Evolutionary conservation across 2,329 filamentous ascomycete species (phyloP).

Genomic region (Colletotrichum acutatum): DNA sequence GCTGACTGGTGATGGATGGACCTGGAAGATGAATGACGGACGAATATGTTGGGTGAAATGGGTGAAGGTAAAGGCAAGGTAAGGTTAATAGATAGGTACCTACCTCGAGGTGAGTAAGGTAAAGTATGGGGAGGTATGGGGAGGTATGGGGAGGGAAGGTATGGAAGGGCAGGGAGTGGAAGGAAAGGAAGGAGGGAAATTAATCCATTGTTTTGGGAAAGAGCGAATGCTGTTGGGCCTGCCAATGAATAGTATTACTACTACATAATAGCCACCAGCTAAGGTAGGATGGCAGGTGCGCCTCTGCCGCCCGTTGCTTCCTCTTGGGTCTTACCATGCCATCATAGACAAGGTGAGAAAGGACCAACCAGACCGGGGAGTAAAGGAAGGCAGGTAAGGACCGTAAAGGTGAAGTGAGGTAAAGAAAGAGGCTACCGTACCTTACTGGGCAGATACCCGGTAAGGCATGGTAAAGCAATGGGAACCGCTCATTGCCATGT

Average conservation of each 20-base stretch:
- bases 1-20: background rate
- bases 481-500: background rate
- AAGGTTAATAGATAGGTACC: too few species aligned
- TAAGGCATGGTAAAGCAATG: too few species aligned
- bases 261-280: background rate
- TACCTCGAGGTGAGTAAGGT: too few species aligned
- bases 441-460: background rate
- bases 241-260: background rate
- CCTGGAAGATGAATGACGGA: background rate
- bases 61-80: background rate
- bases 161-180: background rate
- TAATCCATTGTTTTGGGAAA: conserved; percentile 19
- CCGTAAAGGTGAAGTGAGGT: background rate
- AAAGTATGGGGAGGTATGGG: too few species aligned
- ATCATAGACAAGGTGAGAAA: background rate
- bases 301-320: background rate
- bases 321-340: background rate
- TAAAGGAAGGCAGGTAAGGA: background rate
- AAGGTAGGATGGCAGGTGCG: background rate
- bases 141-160: background rate
- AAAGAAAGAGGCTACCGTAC: background rate
- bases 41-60: background rate
- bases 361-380: background rate
- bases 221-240: background rate
- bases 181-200: background rate